These are phyloP conservation scores for Umbelopsis ramanniana DNA, from an alignment of 192 early-diverging fungal species.

Conservation along the genomic window DNA sequence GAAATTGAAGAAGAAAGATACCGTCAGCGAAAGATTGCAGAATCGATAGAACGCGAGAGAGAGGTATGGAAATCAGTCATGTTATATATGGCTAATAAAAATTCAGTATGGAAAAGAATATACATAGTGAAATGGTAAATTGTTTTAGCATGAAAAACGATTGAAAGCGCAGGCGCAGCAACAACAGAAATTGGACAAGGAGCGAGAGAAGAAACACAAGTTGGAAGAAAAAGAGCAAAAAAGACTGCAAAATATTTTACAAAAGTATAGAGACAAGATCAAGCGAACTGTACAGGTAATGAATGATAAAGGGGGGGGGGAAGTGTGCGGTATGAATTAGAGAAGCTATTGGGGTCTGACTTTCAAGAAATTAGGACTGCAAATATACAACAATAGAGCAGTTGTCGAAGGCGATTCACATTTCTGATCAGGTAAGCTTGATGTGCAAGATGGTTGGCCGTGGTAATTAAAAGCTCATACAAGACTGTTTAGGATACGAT, in stretches of 20 bases:
- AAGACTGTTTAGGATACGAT: constrained; percentile 3
- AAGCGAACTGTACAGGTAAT: constrained; percentile 22
- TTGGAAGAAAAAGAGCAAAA: constrained; percentile 25
- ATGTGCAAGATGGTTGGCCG: background rate
- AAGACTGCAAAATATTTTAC: constrained; percentile 20
- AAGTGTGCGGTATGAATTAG: background rate
- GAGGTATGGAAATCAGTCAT: constrained; percentile 10
- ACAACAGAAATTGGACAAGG: constrained; percentile 15
- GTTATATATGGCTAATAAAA: background rate
- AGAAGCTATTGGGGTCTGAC: background rate
- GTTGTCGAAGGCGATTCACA: constrained; percentile 4
- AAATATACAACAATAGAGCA: constrained; percentile 19
- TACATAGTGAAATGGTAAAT: background rate
- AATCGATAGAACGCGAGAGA: constrained; percentile 28
- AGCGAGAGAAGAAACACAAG: constrained; percentile 8
- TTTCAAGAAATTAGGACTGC: background rate
- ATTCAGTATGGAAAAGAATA: background rate
- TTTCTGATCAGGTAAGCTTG: background rate
- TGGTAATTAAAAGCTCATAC: background rate
- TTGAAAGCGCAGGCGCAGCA: constrained; percentile 20
- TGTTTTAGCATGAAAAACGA: background rate
- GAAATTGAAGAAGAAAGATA: constrained; percentile 26
- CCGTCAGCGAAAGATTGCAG: constrained; percentile 24
- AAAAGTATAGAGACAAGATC: constrained; percentile 22
- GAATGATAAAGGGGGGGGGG: no score